Evolutionary conservation across 306 rosid species (phyloP).

Genomic region (Carpinus viminea): DNA sequence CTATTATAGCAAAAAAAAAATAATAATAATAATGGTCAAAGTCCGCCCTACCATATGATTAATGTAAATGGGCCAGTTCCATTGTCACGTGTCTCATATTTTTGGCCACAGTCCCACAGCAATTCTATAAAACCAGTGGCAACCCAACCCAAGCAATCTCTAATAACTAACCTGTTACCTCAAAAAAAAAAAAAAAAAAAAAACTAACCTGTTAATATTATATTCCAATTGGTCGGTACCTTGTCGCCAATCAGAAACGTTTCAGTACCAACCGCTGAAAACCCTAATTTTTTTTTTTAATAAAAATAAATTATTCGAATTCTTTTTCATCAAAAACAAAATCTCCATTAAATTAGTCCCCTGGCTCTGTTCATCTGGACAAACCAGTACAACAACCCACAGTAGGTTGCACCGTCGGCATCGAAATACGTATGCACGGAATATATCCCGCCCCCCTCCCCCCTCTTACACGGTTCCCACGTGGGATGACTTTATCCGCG

Average conservation of each 20-base stretch:
- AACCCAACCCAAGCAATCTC: background rate
- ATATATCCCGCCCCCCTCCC: constrained; percentile 7
- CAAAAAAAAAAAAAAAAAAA: no score
- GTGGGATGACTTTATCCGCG: constrained; percentile 24
- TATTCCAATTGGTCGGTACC: constrained; percentile 44
- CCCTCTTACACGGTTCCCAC: constrained; percentile 16
- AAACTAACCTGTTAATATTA: background rate
- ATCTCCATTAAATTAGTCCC: background rate
- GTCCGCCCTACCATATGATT: background rate
- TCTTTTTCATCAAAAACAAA: background rate
- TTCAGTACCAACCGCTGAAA: constrained; percentile 16
- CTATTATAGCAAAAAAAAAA: no score
- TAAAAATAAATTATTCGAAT: background rate
- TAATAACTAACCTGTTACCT: background rate
- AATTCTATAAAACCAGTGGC: constrained; percentile 29
- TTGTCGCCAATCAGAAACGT: constrained; percentile 41
- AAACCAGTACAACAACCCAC: constrained; percentile 25
- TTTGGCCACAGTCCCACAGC: constrained; percentile 10
- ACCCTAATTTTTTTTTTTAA: no score
- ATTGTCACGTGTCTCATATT: constrained; percentile 22
- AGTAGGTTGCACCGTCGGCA: constrained; percentile 43
- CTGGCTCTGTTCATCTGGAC: no score
- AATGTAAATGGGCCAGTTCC: background rate
- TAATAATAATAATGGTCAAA: background rate
- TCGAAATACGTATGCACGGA: constrained; percentile 42